Conservation (phyloP, 1,284 basidiomycete species). For the Melampsora medusae region DNA sequence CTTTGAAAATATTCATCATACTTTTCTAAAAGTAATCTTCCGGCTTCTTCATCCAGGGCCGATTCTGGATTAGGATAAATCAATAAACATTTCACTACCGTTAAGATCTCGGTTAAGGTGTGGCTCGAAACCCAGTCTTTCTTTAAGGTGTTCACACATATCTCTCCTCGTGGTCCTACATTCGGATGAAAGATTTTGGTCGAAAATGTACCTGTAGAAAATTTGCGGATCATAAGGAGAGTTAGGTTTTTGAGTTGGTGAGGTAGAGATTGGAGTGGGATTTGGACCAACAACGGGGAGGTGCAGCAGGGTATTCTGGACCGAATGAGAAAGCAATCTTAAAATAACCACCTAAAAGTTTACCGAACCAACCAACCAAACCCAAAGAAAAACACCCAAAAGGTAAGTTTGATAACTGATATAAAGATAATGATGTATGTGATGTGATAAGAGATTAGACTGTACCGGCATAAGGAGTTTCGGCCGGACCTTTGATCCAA, state of each 20-base stretch:
- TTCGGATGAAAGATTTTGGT: constrained; percentile 98
- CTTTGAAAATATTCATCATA: constrained; percentile 79
- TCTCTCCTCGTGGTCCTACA: constrained; percentile 82
- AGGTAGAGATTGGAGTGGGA: too few species aligned
- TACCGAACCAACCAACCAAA: too few species aligned
- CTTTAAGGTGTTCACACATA: constrained; percentile 94
- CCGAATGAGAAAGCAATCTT: constrained; percentile 76
- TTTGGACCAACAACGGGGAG: constrained; percentile 75
- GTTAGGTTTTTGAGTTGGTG: too few species aligned
- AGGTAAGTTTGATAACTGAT: neutral
- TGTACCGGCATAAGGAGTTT: constrained; percentile 46
- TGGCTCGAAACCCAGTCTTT: constrained; percentile 94
- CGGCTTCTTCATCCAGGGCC: constrained; percentile 89
- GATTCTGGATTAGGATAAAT: constrained; percentile 96
- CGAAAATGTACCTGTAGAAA: constrained; percentile 82
- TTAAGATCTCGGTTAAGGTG: constrained; percentile 82
- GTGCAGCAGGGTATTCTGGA: constrained; percentile 82
- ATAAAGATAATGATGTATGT: too few species aligned
- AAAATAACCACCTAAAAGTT: constrained; percentile 79
- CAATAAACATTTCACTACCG: constrained; percentile 82
- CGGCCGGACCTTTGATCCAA: constrained; percentile 56
- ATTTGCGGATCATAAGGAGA: too few species aligned
- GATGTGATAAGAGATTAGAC: neutral
- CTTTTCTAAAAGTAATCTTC: constrained; percentile 81
- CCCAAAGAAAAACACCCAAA: neutral